Conservation (phyloP, 2,329 filamentous ascomycete genomes). For the Fusarium austroafricanum region DNA sequence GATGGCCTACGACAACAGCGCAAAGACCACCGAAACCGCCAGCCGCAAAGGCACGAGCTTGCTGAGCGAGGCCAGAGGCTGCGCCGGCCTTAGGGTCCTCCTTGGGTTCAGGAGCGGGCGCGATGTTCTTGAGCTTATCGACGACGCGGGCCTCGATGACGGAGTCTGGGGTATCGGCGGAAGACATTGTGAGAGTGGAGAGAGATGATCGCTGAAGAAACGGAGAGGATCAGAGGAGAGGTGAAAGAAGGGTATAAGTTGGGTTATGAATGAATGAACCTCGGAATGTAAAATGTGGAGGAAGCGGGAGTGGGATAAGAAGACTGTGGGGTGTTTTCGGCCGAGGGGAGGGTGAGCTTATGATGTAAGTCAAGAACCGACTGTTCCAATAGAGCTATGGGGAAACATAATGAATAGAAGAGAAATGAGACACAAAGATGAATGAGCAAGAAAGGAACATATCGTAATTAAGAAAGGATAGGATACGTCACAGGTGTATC, state of each 20-base stretch:
- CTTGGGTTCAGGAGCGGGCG: conserved; percentile 58
- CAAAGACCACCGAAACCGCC: conserved; percentile 95
- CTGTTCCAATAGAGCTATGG: not conserved
- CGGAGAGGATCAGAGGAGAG: not conserved
- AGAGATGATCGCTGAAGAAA: not conserved
- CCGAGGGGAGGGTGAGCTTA: conserved; percentile 39
- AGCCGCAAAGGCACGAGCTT: conserved; percentile 84
- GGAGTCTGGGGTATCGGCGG: conserved; percentile 43
- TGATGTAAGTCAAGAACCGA: conserved; percentile 19
- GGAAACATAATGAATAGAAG: not conserved
- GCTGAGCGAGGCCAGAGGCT: conserved; percentile 56
- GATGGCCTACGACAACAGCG: conserved; percentile 93
- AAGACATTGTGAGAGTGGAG: conserved; percentile 38
- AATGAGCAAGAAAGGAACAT: not conserved
- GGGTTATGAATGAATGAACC: conserved; percentile 21
- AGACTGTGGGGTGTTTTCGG: conserved; percentile 40
- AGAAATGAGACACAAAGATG: not conserved
- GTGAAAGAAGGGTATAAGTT: conserved; percentile 11
- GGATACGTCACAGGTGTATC: conserved; percentile 34
- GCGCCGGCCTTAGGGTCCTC: conserved; percentile 54
- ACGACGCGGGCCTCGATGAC: conserved; percentile 51
- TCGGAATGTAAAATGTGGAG: conserved; percentile 33
- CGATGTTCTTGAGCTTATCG: conserved; percentile 59
- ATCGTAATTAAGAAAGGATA: not conserved
- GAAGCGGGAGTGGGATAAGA: conserved; percentile 26